Base-by-base conservation (phyloP, 345 rosid genomes). In the Eucalyptus lansdowneana region DNA sequence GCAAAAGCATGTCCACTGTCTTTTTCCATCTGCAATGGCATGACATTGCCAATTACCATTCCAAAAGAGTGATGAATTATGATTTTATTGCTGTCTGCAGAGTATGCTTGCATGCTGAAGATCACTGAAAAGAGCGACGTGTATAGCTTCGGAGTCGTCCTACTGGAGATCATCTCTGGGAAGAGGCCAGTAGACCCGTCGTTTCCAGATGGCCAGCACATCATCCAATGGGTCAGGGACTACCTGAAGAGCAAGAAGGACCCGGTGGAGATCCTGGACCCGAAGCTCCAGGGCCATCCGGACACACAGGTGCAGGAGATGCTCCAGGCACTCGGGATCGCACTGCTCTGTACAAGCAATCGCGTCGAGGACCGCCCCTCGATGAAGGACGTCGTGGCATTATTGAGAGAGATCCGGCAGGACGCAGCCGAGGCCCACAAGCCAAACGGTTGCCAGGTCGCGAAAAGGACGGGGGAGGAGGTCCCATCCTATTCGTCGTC, bases 361-460 rank as follows among this genome's bases (percentile, higher is more conserved):
- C 94, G 96, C 14, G 89, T 94, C 6, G 95, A 94, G 8, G 99
- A 97, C 86, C 98, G 99, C 5, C 99, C 99, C n/a, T 91, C 95
- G 27, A 96, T 96, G 98, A 97, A 96, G 91, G 99, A 97, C 47
- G 98, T 96, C 29, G 98, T 96, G 12, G 99, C 95, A 10, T 90
- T 97, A 69, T 89, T 96, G 76, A 93, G 89, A 62, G 99, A 95
- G 90, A 95, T 97, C 44, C 94, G 94, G 24, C 95, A 96, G 15
- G 97, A 94, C 21, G 89, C 53, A 6, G 53, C 53, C 8, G 95
- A 93, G 69, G 86, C 89, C 90, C 92, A 92, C 90, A 95, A 93
- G 89, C 93, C 94, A 44, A 80, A 89, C 29, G 37, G 60, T 22
- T 21, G 85, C 67, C 91, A 93, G 51, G 56, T 89, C 6, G 37